Conservation (phyloP, 2,329 filamentous ascomycete species). For the Sarocladium strictum region DNA sequence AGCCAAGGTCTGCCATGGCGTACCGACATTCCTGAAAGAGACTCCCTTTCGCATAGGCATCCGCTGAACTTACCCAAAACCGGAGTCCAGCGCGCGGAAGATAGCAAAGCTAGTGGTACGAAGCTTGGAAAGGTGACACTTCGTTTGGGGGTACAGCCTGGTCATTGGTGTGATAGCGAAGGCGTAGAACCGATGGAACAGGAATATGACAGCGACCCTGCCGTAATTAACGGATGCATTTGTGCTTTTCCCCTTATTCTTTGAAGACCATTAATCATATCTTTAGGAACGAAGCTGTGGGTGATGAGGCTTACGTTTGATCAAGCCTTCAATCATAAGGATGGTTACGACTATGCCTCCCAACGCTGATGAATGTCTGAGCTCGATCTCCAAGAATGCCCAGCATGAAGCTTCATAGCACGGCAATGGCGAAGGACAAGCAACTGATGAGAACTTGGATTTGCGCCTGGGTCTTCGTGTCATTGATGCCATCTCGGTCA, state of each 20-base stretch:
- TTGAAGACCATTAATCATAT: conserved; percentile 22
- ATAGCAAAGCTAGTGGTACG: conserved; percentile 24
- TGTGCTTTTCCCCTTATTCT: conserved; percentile 16
- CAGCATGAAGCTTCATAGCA: conserved; percentile 26
- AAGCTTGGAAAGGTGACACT: conserved; percentile 23
- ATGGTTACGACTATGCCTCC: conserved; percentile 19
- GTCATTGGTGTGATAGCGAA: conserved; percentile 28
- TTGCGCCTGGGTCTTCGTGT: conserved; percentile 19
- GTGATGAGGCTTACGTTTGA: conserved; percentile 18
- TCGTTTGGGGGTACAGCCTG: conserved; percentile 26
- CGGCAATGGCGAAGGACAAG: conserved; percentile 27
- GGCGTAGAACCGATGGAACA: conserved; percentile 27
- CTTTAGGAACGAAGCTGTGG: too few species aligned
- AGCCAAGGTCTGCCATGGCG: conserved; percentile 22
- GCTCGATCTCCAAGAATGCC: conserved; percentile 26
- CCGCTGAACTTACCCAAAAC: conserved; percentile 19
- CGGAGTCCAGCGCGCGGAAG: conserved; percentile 21
- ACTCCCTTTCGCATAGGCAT: conserved; percentile 16
- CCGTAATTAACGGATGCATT: conserved; percentile 33
- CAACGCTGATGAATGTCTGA: conserved; percentile 21
- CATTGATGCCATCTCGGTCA: conserved; percentile 22
- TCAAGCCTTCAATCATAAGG: conserved; percentile 19
- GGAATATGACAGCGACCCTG: conserved; percentile 28
- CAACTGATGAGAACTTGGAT: conserved; percentile 30
- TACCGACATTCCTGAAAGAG: conserved; percentile 24